Evolutionary conservation across 2,329 filamentous ascomycete genomes (phyloP).

Genomic region (Aspergillus caelatus): DNA sequence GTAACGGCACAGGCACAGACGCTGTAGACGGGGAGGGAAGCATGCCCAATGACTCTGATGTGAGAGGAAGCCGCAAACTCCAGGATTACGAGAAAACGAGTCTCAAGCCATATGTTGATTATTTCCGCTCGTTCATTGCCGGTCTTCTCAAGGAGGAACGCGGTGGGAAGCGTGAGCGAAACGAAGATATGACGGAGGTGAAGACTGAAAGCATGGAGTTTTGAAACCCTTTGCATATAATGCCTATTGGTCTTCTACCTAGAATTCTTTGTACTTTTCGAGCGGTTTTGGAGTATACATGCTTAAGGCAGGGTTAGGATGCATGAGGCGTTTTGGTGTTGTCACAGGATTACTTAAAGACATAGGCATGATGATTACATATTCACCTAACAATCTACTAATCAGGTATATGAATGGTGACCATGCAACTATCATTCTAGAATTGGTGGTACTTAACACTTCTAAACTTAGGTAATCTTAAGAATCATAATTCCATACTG

Average conservation of each 20-base stretch:
- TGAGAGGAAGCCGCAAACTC: conserved; percentile 49
- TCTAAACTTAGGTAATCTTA: background rate
- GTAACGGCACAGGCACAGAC: conserved; percentile 40
- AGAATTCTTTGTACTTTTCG: conserved; percentile 4
- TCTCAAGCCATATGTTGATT: conserved; percentile 87
- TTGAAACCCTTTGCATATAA: conserved; percentile 39
- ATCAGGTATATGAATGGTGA: background rate
- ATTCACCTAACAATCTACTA: background rate
- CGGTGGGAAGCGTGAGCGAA: conserved; percentile 53
- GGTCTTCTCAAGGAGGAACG: conserved; percentile 75
- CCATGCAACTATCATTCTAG: background rate
- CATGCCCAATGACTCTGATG: conserved; percentile 33
- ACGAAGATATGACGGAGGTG: conserved; percentile 48
- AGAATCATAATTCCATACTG: background rate
- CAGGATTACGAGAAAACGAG: conserved; percentile 98
- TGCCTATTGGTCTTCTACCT: background rate
- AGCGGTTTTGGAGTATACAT: conserved; percentile 13
- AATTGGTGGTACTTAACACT: background rate
- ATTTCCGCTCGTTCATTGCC: conserved; percentile 80
- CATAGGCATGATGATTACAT: background rate
- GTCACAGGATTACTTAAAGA: background rate
- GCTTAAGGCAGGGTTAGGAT: background rate
- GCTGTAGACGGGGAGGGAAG: conserved; percentile 45
- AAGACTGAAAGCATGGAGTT: conserved; percentile 66
- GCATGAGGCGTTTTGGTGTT: conserved; percentile 10